Percentiles rank a stretch among this genome's conserved stretches.
Evolutionary conservation across 1,139 yeast genomes (phyloP).

Genomic region (Saccharomyces hybrid): DNA sequence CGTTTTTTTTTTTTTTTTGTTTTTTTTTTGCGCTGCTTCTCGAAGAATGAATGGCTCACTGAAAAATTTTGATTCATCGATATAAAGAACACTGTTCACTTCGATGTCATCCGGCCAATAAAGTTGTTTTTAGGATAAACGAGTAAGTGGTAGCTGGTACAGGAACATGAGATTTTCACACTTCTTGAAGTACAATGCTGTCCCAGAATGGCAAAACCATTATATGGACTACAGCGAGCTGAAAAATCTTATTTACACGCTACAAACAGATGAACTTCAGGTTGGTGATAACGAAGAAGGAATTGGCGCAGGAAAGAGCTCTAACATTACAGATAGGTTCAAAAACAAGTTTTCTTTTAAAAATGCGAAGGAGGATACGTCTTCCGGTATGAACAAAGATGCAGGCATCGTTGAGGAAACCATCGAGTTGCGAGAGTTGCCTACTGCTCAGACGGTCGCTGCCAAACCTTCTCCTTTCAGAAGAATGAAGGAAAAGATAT

Average conservation of each 20-base stretch:
- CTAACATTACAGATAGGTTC: conserved; percentile 13
- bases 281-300: conserved; percentile 17
- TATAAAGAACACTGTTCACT: neutral
- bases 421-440: conserved; percentile 22
- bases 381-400: conserved; percentile 5
- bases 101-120: neutral
- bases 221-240: conserved; percentile 59
- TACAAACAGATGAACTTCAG: conserved; percentile 50
- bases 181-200: conserved; percentile 65
- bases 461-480: conserved; percentile 9
- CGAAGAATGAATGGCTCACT: neutral
- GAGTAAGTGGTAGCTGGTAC: neutral
- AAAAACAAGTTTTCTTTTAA: conserved; percentile 13
- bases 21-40: neutral
- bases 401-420: conserved; percentile 26
- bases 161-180: conserved; percentile 59
- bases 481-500: conserved; percentile 13
- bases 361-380: conserved; percentile 9
- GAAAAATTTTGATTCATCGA: neutral
- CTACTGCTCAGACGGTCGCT: conserved; percentile 4
- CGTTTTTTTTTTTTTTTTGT: neutral
- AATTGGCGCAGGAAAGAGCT: conserved; percentile 5
- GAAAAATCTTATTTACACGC: conserved; percentile 56
- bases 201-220: conserved; percentile 70
- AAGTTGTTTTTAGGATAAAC: neutral